phyloP scores from a whole-genome alignment of 1,284 basidiomycete genomes.

The Rhodotorula mucilaginosa region DNA sequence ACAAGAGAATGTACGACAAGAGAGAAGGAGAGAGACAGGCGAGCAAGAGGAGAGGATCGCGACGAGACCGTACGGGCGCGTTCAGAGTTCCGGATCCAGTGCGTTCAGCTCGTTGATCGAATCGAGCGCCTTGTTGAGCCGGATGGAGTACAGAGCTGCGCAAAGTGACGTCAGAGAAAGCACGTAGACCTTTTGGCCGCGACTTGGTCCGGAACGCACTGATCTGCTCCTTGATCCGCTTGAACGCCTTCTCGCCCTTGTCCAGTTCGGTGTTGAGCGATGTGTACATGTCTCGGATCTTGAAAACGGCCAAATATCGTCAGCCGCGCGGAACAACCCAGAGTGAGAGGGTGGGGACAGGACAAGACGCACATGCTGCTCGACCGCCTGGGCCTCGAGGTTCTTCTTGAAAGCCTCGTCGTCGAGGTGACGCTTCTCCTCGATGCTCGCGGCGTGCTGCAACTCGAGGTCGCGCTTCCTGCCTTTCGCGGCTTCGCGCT shows the following conservation, averaged over 20 bases:
- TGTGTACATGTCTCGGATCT: constrained; percentile 34
- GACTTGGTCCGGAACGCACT: constrained; percentile 12
- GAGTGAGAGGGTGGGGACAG: background rate
- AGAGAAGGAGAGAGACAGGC: background rate
- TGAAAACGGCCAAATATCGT: background rate
- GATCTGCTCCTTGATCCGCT: constrained; percentile 35
- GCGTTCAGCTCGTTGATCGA: constrained; percentile 30
- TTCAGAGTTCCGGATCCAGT: constrained; percentile 20
- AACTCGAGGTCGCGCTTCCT: constrained; percentile 35
- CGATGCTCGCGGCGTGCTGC: constrained; percentile 15
- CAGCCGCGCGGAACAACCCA: background rate
- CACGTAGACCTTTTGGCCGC: background rate
- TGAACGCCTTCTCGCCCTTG: constrained; percentile 36
- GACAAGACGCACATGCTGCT: constrained; percentile 24
- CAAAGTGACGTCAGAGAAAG: background rate
- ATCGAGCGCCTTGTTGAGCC: constrained; percentile 39
- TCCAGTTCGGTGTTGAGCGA: constrained; percentile 34
- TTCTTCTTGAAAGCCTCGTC: constrained; percentile 38
- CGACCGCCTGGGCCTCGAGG: constrained; percentile 28
- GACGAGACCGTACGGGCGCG: background rate
- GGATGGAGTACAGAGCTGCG: constrained; percentile 33
- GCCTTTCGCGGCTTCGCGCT: constrained; percentile 18
- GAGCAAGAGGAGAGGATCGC: background rate
- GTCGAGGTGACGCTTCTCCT: constrained; percentile 27
- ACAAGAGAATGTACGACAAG: background rate